Evolutionary conservation across 768 basidiomycete genomes (phyloP), one percentile per base, ranked within the genome.

Genomic region (Russula lepida): DNA sequence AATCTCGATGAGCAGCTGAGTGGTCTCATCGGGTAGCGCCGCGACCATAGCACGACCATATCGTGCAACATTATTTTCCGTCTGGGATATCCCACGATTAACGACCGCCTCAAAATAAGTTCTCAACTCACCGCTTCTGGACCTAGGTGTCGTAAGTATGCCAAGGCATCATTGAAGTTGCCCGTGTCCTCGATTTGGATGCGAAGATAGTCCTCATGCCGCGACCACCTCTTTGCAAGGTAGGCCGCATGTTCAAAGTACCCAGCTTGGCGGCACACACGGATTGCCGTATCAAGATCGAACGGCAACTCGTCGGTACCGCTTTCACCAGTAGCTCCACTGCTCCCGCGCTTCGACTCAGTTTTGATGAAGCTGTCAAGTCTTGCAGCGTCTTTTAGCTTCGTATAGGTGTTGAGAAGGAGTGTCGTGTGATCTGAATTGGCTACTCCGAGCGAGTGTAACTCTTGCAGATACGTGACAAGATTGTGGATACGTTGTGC

Each of bases 401-500:
- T 98, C 54, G 97, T 97, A 73, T 97, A 98, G 6, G 95, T 94
- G 71, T 98, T 98, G 27, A 99, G 83, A 4, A 99, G 81, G 8
- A 99, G 84, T 0, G 97, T 98, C 0, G 97, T 99, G 69, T 98
- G 95, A 68, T 98, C 95, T 0, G 92, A 84, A 68, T 95, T 98
- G 30, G 97, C 95, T 6, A 95, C 83, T 0, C 90, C 88, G 0
- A 86, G 79, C 1, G 89, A 80, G 70, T 99, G 97, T 0, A 99
- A 78, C 71, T 95, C 95, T 80, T 98, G 95, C 0, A 99, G 81
- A 72, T 98, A 99, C 1, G 90, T 90, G 32, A 91, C 94, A 55
- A 99, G 86, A 70, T 95, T 93, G 64, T 94, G 89, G 58, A 98
- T 97, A 2, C 95, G 80, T 69, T 98, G 97, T 0, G 95, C 93